Evolutionary conservation across 2,329 filamentous ascomycete species (phyloP), one percentile per base, ranked within the genome.

Genomic region (Diaporthe citrichinensis): DNA sequence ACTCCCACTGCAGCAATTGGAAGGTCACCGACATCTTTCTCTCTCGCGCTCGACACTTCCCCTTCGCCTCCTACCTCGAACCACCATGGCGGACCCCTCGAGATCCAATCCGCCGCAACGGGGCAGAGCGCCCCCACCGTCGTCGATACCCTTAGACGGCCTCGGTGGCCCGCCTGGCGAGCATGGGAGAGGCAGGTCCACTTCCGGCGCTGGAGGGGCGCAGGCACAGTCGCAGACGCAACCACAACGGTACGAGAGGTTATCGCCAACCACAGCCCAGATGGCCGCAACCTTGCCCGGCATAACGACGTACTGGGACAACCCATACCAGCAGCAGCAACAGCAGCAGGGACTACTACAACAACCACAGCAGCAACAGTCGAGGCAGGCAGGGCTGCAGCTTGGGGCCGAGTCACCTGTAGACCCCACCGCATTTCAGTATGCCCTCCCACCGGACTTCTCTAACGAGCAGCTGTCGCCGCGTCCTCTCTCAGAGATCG

Each of bases 351-450:
- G 25, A 14, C 34, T 41, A 28, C 23, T 53, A 5, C 49, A 41
- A 20, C 73, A 74, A 41, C 59, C 23, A 65, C 61, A 65, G 12
- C 57, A 61, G 41, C 68, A 69, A 57, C 41, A 51, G 31, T 53
- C 46, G 34, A 59, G 57, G 36, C 57, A 36, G 41, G 36, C 28
- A 83, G 75, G 80, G 85, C 72, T 82, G 84, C 61, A 80, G 82
- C 51, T 81, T 44, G 84, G 81, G 49, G 83, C 85, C 65, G 83
- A 83, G 58, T 91, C 90, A 17, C 88, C 90, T 20, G 88, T 91
- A 77, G 89, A 92, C 77, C 83, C 84, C 20, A 84, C 87, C 53
- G 89, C 86, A 51, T 82, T 91, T 65, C 89, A 90, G 80, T 88
- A 86, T 78, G 90, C 90, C 34, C 83, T 91, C 1, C 89, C 90